Evolutionary conservation across 345 rosid genomes (phyloP).

Genomic region (Firmiana major): DNA sequence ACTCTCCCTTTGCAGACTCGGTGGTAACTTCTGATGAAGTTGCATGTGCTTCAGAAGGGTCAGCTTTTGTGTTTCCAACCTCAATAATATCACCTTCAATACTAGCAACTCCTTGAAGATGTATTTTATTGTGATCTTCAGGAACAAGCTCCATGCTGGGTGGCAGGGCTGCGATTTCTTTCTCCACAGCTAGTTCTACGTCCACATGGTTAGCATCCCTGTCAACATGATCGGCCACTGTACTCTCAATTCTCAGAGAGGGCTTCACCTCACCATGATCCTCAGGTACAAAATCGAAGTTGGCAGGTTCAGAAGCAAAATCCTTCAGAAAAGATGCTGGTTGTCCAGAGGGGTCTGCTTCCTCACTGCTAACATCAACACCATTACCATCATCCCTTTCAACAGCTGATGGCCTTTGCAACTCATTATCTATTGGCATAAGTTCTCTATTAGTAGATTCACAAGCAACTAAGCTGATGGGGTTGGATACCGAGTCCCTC

Average conservation of each 20-base stretch:
- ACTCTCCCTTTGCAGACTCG: neutral
- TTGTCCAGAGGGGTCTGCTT: slow-evolving; percentile 3
- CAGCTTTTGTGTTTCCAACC: slow-evolving; percentile 2
- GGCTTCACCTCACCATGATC: slow-evolving; percentile 11
- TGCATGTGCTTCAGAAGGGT: neutral
- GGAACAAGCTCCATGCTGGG: neutral
- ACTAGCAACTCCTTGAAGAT: neutral
- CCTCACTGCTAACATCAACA: neutral
- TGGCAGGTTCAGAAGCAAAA: neutral
- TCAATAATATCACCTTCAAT: slow-evolving; percentile 4
- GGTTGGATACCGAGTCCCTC: neutral
- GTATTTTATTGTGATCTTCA: neutral
- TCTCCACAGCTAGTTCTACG: neutral
- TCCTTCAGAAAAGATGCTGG: neutral
- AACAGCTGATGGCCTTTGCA: slow-evolving; percentile 7
- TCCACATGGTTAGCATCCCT: slow-evolving; percentile 5
- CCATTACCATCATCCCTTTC: slow-evolving; percentile 6
- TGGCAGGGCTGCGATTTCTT: slow-evolving; percentile 12
- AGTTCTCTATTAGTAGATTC: slow-evolving; percentile 8
- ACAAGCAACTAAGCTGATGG: slow-evolving; percentile 5
- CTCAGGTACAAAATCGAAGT: neutral
- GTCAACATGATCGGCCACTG: slow-evolving; percentile 11
- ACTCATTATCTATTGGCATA: slow-evolving; percentile 3
- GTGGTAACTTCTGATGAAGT: neutral
- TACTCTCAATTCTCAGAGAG: slow-evolving; percentile 9